These are phyloP conservation scores for Scheffersomyces amazonensis DNA, from an alignment of 805 yeast genomes.

Conservation along the genomic window DNA sequence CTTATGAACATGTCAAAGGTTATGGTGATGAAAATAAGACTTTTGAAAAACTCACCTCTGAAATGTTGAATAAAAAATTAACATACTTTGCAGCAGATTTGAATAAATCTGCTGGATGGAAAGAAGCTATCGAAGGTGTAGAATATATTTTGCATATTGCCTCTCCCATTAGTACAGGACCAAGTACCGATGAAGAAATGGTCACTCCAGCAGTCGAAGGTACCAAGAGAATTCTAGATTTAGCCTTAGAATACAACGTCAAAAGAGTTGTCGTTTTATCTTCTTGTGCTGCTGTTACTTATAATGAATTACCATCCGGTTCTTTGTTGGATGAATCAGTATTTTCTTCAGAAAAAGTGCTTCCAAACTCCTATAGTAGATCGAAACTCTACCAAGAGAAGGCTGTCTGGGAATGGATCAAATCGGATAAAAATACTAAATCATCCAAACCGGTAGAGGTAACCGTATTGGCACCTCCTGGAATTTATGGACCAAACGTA, in stretches of 20 bases:
- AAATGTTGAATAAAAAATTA: no score
- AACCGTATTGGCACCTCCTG: constrained; percentile 5
- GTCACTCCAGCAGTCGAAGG: not conserved
- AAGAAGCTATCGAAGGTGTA: constrained; percentile 11
- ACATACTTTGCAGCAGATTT: constrained; percentile 9
- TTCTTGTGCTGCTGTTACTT: not conserved
- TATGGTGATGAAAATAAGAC: not conserved
- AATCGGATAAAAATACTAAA: constrained; percentile 3
- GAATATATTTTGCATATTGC: constrained; percentile 11
- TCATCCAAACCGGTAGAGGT: constrained; percentile 1
- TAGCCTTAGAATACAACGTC: not conserved
- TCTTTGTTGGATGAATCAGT: not conserved
- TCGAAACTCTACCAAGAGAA: constrained; percentile 6
- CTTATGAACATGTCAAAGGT: not conserved
- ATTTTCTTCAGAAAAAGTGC: not conserved
- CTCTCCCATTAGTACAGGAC: constrained; percentile 3
- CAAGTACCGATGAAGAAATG: not conserved
- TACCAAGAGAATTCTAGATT: not conserved
- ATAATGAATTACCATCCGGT: not conserved
- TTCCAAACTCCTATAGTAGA: constrained; percentile 4
- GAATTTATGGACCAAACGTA: constrained; percentile 5
- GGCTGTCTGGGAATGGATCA: constrained; percentile 8
- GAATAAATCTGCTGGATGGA: constrained; percentile 9
- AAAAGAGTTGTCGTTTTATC: not conserved
- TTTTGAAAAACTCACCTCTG: not conserved